A percentile compares a stretch with the other conserved stretches of the same genome.
These are phyloP conservation scores for Pseudoperonospora humuli DNA, from an alignment of 352 stramenopile genomes.

Conservation along the genomic window DNA sequence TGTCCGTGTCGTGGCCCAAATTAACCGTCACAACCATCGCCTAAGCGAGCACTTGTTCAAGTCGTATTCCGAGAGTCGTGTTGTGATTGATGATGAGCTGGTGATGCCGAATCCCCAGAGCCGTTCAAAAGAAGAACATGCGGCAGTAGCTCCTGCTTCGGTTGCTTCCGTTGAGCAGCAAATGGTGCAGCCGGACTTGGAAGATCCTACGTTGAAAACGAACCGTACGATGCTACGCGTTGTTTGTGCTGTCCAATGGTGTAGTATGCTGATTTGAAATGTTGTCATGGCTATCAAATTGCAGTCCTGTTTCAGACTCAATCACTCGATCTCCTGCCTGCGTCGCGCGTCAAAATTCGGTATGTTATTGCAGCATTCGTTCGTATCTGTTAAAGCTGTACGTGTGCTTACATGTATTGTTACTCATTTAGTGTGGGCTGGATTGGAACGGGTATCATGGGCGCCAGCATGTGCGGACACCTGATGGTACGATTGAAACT, in stretches of 20 bases:
- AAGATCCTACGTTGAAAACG: constrained; percentile 47
- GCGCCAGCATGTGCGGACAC: constrained; percentile 83
- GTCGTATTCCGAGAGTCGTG: constrained; percentile 79
- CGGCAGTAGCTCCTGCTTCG: constrained; percentile 1
- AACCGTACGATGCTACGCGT: constrained; percentile 25
- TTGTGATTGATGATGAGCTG: constrained; percentile 79
- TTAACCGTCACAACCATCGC: constrained; percentile 83
- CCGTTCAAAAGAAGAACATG: constrained; percentile 44
- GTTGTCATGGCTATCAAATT: constrained; percentile 1
- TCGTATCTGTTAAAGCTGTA: background rate
- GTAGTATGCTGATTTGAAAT: background rate
- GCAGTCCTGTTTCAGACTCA: constrained; percentile 51
- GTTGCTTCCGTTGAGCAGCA: constrained; percentile 29
- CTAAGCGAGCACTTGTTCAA: constrained; percentile 82
- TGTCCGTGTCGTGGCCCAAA: constrained; percentile 78
- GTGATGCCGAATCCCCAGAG: constrained; percentile 36
- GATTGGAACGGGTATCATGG: constrained; percentile 86
- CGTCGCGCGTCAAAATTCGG: constrained; percentile 53
- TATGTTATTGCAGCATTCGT: no score
- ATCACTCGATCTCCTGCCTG: constrained; percentile 48
- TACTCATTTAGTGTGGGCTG: constrained; percentile 54
- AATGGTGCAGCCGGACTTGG: constrained; percentile 32
- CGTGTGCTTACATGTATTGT: background rate
- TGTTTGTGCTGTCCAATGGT: no score
- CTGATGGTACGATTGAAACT: constrained; percentile 46